phyloP scores from a whole-genome alignment of 306 rosid genomes.

The Astragalus membranaceus region DNA sequence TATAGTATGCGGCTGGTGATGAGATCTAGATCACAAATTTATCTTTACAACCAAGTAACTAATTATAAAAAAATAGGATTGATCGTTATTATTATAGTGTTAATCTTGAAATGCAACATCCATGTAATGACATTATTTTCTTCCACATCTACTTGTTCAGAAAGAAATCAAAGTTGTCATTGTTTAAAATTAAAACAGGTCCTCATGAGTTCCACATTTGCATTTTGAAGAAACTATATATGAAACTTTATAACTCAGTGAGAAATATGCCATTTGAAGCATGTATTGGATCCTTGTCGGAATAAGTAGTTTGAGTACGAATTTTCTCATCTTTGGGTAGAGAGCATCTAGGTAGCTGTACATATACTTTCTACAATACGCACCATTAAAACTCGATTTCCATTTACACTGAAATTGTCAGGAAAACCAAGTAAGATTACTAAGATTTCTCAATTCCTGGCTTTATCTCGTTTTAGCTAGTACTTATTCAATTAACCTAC shows the following conservation, averaged over 20 bases:
- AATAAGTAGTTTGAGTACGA: conserved; percentile 60
- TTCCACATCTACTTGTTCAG: not conserved
- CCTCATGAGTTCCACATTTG: not conserved
- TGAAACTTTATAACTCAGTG: not conserved
- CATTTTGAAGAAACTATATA: not conserved
- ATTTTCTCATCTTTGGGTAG: conserved; percentile 54
- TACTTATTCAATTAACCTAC: conserved; percentile 50
- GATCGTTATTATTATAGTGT: not conserved
- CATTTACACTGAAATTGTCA: conserved; percentile 59
- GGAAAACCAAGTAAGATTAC: conserved; percentile 80
- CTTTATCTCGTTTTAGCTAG: conserved; percentile 75
- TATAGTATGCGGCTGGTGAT: too few species aligned
- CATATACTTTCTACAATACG: conserved; percentile 42
- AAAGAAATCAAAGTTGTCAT: not conserved
- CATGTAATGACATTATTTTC: not conserved
- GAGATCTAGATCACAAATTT: conserved; percentile 56
- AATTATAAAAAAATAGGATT: not conserved
- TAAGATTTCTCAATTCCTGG: conserved; percentile 54
- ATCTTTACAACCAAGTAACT: conserved; percentile 10
- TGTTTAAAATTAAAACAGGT: not conserved
- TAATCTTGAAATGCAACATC: not conserved
- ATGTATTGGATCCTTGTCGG: conserved; percentile 41
- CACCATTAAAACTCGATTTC: conserved; percentile 70
- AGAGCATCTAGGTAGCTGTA: conserved; percentile 26
- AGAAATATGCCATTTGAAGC: conserved; percentile 24